These are phyloP conservation scores for Emergomyces pasteurianus DNA, from an alignment of 2,329 filamentous ascomycete species.

Conservation along the genomic window DNA sequence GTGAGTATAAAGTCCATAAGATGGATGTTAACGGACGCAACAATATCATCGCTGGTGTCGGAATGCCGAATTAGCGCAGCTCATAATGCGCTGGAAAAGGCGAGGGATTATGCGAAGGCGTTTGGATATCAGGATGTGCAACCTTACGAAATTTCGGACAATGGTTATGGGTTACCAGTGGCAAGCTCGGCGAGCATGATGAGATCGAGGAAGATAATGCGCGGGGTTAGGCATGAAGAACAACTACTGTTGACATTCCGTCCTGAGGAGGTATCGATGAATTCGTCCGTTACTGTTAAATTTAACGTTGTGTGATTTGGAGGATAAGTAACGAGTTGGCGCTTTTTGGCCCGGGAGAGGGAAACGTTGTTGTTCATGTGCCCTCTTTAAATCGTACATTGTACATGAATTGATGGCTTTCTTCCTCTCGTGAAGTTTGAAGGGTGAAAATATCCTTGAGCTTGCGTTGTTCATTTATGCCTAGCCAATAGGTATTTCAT, in stretches of 20 bases:
- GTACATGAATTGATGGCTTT: background rate
- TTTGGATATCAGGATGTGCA: background rate
- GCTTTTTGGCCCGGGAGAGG: background rate
- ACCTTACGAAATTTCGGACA: background rate
- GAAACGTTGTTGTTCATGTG: background rate
- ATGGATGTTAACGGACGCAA: background rate
- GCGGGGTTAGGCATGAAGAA: background rate
- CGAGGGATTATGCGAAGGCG: background rate
- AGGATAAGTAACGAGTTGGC: background rate
- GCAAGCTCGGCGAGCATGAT: background rate
- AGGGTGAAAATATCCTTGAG: background rate
- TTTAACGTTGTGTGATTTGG: background rate
- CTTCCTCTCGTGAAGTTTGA: background rate
- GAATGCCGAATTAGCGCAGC: background rate
- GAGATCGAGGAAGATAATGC: background rate
- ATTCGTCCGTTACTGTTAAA: background rate
- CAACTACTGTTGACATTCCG: background rate
- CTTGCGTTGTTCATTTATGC: background rate
- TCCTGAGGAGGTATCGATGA: background rate
- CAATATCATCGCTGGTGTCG: background rate
- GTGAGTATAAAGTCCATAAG: background rate
- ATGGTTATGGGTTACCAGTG: background rate
- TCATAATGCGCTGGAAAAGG: background rate
- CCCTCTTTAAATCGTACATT: background rate
- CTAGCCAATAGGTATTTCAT: background rate